Conservation (phyloP, 192 early-diverging fungal species). For the Coemansia sp. region DNA sequence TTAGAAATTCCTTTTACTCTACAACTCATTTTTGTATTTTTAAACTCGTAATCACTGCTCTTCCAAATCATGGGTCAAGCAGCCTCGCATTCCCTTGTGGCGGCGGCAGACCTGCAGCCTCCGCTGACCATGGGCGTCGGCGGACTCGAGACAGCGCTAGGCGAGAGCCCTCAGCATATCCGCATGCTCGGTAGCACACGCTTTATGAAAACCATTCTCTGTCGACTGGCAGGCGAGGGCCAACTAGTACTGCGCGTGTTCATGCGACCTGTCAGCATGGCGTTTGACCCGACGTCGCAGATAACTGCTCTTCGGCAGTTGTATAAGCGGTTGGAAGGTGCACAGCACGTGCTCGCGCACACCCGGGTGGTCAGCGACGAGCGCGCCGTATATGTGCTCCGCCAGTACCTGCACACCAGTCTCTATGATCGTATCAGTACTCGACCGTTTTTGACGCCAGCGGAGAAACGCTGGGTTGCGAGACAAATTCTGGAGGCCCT, state of each 20-base stretch:
- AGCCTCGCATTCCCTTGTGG: slow-evolving; percentile 48
- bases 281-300: slow-evolving; percentile 31
- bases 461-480: slow-evolving; percentile 94
- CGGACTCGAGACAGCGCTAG: slow-evolving; percentile 43
- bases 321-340: slow-evolving; percentile 53
- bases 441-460: slow-evolving; percentile 80
- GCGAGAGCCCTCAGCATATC: slow-evolving; percentile 48
- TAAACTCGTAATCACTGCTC: background rate
- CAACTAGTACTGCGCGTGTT: slow-evolving; percentile 90
- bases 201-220: slow-evolving; percentile 93
- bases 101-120: slow-evolving; percentile 48
- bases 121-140: slow-evolving; percentile 45
- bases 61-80: slow-evolving; percentile 34
- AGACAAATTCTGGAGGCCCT: slow-evolving; percentile 83
- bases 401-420: slow-evolving; percentile 86
- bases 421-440: slow-evolving; percentile 98
- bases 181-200: slow-evolving; percentile 76
- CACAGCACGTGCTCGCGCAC: slow-evolving; percentile 79
- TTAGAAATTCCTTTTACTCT: too few species aligned
- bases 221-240: slow-evolving; percentile 74
- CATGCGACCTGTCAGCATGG: slow-evolving; percentile 74
- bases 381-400: slow-evolving; percentile 80
- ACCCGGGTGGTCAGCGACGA: slow-evolving; percentile 85
- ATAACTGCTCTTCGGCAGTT: slow-evolving; percentile 24
- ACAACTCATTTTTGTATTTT: background rate